A percentile compares a stretch with the other conserved stretches of the same genome.
phyloP scores from a whole-genome alignment of 495 filamentous ascomycete genomes.

The Penicillium riverlandense region DNA sequence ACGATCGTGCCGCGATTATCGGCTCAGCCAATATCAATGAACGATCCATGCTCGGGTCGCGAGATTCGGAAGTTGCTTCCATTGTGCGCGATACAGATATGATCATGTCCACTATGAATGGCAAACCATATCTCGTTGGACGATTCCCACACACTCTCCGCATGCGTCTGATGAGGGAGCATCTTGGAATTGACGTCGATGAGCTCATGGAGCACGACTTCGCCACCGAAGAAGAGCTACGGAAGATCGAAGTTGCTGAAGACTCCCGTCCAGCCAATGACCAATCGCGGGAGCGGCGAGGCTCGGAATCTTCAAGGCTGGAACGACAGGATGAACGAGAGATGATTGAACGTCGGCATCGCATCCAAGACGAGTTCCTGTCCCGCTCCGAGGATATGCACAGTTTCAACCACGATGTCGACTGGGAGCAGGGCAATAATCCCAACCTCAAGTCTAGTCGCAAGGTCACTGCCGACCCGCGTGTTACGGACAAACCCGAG shows the following conservation, averaged over 20 bases:
- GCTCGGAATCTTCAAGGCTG: constrained; percentile 28
- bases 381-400: constrained; percentile 53
- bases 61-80: constrained; percentile 89
- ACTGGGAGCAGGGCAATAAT: constrained; percentile 59
- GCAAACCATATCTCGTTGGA: constrained; percentile 79
- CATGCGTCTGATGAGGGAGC: constrained; percentile 92
- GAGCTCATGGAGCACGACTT: constrained; percentile 78
- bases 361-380: constrained; percentile 55
- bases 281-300: constrained; percentile 11
- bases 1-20: constrained; percentile 89
- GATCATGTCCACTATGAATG: constrained; percentile 88
- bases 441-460: constrained; percentile 54
- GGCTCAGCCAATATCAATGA: constrained; percentile 99
- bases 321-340: constrained; percentile 44
- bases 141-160: constrained; percentile 89
- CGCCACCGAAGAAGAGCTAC: constrained; percentile 36
- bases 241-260: constrained; percentile 32
- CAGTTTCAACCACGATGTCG: constrained; percentile 82
- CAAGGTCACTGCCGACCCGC: constrained; percentile 53
- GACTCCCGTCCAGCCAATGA: constrained; percentile 11
- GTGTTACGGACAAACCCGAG: constrained; percentile 53
- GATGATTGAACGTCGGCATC: constrained; percentile 50
- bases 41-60: constrained; percentile 83
- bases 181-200: constrained; percentile 92
- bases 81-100: constrained; percentile 92